Conservation (phyloP, 2,329 filamentous ascomycete genomes). For the Clonostachys chloroleuca region DNA sequence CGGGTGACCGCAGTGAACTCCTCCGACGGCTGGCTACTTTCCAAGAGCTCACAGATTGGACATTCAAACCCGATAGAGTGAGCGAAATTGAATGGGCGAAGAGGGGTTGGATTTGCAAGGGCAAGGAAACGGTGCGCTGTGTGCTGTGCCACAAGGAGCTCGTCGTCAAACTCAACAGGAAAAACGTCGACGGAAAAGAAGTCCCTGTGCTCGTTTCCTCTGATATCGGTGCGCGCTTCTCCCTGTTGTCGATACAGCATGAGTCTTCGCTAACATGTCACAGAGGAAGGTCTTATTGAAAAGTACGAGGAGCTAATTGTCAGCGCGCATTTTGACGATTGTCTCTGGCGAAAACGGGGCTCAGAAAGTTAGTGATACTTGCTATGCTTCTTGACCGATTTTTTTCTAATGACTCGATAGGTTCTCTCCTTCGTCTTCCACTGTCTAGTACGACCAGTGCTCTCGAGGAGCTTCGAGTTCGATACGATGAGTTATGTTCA, state of each 20-base stretch:
- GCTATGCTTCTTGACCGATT: conserved; percentile 6
- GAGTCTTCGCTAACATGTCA: conserved; percentile 8
- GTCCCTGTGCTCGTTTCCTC: conserved; percentile 49
- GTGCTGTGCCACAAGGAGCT: conserved; percentile 81
- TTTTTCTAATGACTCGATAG: conserved; percentile 26
- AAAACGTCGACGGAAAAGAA: conserved; percentile 51
- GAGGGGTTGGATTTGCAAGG: conserved; percentile 82
- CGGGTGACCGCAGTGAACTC: conserved; percentile 80
- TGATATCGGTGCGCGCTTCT: conserved; percentile 42
- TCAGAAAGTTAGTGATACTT: conserved; percentile 62
- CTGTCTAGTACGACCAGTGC: conserved; percentile 58
- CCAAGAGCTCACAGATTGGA: conserved; percentile 87
- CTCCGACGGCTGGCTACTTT: conserved; percentile 80
- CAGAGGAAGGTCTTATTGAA: conserved; percentile 65
- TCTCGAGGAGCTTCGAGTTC: conserved; percentile 51
- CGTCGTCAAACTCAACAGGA: conserved; percentile 70
- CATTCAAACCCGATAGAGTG: conserved; percentile 81
- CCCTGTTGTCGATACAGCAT: neutral
- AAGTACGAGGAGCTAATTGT: conserved; percentile 72
- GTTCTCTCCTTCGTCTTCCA: conserved; percentile 56
- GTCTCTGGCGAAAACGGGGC: conserved; percentile 81
- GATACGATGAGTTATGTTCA: conserved; percentile 59
- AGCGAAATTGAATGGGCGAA: conserved; percentile 95
- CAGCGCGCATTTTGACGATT: conserved; percentile 72
- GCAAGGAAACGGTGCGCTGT: conserved; percentile 80